Conservation (phyloP, 768 basidiomycete species). For the Termitomyces titanicus region DNA sequence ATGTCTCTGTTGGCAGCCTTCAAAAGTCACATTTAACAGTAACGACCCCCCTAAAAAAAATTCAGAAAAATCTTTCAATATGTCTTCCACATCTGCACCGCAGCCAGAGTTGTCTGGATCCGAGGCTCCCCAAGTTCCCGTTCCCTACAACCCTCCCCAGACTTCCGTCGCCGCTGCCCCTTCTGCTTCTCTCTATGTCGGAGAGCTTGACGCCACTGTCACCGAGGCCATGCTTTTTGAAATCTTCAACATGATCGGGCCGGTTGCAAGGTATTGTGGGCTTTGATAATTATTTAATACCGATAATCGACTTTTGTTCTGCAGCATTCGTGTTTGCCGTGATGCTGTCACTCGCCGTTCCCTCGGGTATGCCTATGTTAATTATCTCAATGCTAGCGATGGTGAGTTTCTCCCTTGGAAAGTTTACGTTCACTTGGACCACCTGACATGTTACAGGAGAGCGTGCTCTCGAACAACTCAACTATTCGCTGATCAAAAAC, state of each 20-base stretch:
- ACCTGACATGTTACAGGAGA: conserved; percentile 55
- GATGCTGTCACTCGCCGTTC: conserved; percentile 99
- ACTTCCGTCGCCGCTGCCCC: conserved; percentile 61
- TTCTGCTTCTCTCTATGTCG: conserved; percentile 96
- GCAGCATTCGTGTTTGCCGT: conserved; percentile 97
- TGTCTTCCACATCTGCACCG: conserved; percentile 49
- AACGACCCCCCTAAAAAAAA: conserved; percentile 65
- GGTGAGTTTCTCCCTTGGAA: conserved; percentile 45
- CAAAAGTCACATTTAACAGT: conserved; percentile 87
- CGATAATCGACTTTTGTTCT: not conserved
- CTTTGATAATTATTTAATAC: not conserved
- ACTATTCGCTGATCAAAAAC: conserved; percentile 98
- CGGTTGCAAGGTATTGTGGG: conserved; percentile 77
- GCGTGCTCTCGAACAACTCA: conserved; percentile 97
- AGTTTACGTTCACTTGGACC: conserved; percentile 5
- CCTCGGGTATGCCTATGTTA: conserved; percentile 99
- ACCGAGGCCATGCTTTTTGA: conserved; percentile 99
- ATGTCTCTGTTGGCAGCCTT: conserved; percentile 35
- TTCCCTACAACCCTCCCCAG: conserved; percentile 39
- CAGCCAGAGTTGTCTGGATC: conserved; percentile 52
- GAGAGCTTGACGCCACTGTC: conserved; percentile 96
- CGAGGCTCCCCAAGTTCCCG: conserved; percentile 36
- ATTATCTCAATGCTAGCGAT: conserved; percentile 94
- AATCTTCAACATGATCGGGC: conserved; percentile 99
- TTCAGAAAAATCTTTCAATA: conserved; percentile 42